phyloP scores from a whole-genome alignment of 306 rosid species.

The Biancaea sappan region DNA sequence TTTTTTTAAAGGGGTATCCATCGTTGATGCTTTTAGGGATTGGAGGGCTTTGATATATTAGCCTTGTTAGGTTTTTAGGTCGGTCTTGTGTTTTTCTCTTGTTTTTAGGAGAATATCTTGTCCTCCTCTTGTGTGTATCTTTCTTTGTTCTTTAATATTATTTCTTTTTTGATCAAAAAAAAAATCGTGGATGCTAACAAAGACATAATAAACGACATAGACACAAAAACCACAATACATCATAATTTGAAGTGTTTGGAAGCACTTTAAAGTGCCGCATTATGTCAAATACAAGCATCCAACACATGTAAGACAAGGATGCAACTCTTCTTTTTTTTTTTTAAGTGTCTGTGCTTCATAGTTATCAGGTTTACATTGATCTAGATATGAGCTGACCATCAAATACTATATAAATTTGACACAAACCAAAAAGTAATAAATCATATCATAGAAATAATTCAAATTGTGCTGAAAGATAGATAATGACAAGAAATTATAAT shows the following conservation, averaged over 20 bases:
- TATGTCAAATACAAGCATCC: not conserved
- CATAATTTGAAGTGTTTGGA: not conserved
- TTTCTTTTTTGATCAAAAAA: no score
- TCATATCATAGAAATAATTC: constrained; percentile 15
- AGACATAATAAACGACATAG: not conserved
- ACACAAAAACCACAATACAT: not conserved
- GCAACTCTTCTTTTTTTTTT: not conserved
- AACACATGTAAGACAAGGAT: not conserved
- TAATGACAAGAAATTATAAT: constrained; percentile 31
- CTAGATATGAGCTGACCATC: constrained; percentile 11
- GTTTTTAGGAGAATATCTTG: no score
- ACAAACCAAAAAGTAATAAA: constrained; percentile 22
- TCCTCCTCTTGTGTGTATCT: no score
- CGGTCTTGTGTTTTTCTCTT: no score
- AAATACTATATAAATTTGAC: not conserved
- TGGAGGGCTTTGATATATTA: no score
- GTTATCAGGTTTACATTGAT: constrained; percentile 3
- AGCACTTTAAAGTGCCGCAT: not conserved
- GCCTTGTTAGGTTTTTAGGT: no score
- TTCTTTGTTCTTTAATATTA: no score
- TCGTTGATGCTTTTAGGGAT: no score
- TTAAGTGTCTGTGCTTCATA: not conserved
- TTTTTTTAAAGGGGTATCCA: no score
- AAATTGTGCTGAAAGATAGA: constrained; percentile 21
- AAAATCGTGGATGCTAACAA: no score